Base-by-base conservation (phyloP, 148 eudicot genomes). In the Suaeda aralocaspica region DNA sequence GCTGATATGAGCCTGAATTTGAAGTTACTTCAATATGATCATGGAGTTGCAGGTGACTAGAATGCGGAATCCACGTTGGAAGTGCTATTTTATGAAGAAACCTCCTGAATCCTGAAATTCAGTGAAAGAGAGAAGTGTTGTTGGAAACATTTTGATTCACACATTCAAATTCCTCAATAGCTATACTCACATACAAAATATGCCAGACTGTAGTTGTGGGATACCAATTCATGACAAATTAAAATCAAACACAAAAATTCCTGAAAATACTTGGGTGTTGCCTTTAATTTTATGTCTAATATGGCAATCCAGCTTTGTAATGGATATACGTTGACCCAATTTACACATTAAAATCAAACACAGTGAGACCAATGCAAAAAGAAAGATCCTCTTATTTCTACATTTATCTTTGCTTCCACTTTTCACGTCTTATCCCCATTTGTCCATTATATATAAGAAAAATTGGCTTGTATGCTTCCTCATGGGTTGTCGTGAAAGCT, bases 401-500 rank as follows among this genome's bases (percentile, higher is more conserved):
- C 46, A 62, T 53, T 48, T 58, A 63, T 66, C 69, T 48, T 50
- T 74, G 58, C 52, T 71, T 74, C 67, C 78, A 36, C 75, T 71
- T 74, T 75, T 64, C 82, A n/a, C 64, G 16, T 71, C 64, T 60
- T 59, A 61, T 66, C 67, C 78, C 52, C 69, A 57, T 74, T 48
- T 64, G 22, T 49, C 70, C 57, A 66, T 51, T 66, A n/a, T n/a
- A n/a, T n/a, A n/a, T 69, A 18, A 31, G 25, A 13, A 39, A 66
- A 36, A 10, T 66, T 78, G 77, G 72, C 45, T 71, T 81, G 22
- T 78, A 22, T 81, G 67, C 64, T 19, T 75, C 72, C 72, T 53
- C 64, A 41, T 31, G 67, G 63, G 76, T 66, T 76, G 69, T 76
- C 73, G 67, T 76, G 69, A 66, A 72, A 41, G 53, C 52, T 71